Evolutionary conservation across 2,329 filamentous ascomycete genomes (phyloP), one percentile per base, ranked within the genome.

Genomic region (Samsoniella hepiali): DNA sequence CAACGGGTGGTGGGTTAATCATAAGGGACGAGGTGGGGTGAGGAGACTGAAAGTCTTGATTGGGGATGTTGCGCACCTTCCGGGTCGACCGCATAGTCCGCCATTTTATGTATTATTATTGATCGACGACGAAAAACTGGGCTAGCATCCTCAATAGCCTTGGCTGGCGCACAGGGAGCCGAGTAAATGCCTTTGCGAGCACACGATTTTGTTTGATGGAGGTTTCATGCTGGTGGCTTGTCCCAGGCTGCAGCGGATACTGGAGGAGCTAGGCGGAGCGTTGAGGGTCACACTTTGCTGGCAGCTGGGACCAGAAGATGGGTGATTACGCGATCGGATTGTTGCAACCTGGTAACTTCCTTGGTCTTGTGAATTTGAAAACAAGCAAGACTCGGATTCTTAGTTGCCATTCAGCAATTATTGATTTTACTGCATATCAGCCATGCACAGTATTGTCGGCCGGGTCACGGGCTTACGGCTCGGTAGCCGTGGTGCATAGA

Each of bases 21-120:
- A 40, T 51, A 32, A 56, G 29, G 40, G 29, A 7, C 29, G 44
- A 44, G 49, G 58, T 54, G 58, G 58, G 49, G 58, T 54, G 58
- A 51, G 40, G 42, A 49, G 31, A 54, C 40, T 22, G 36, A 32
- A 32, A 29, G 7, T 57, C 45, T 50, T 29, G 8, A 17, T 2
- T 27, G 47, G 49, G 29, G 38, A n/a, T 9, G 31, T 22, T 27
- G 65, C 69, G 55, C 65, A 78, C 76, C 76, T 65, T 78, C 75
- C 36, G 75, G 70, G 40, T 69, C 70, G 65, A 71, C 68, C 62
- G 70, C 74, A 69, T 72, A 72, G 66, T 77, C 74, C 68, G 73
- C 70, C 75, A 77, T 77, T 42, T 63, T 67, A 13, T 40, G 13
- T 13, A 8, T 3, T 50, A 32, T 53, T 51, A 58, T 58, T 50